Conservation (phyloP, 768 basidiomycete species). For the Clathrus columnatus region DNA sequence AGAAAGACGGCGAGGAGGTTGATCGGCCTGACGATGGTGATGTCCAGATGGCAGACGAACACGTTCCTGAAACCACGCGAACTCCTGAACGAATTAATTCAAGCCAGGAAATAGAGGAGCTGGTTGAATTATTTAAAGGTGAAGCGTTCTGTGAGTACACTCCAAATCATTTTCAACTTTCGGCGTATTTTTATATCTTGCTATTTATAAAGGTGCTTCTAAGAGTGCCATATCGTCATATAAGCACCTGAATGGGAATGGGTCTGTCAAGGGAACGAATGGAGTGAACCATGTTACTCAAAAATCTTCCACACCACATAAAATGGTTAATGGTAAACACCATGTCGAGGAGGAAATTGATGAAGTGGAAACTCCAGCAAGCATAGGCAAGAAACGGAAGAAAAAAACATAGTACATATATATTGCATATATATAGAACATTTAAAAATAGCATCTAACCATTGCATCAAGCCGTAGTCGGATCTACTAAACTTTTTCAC, state of each 20-base stretch:
- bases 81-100: conserved; percentile 29
- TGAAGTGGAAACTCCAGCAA: neutral
- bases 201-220: neutral
- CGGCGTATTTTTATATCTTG: neutral
- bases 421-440: neutral
- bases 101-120: conserved; percentile 46
- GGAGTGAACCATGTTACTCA: neutral
- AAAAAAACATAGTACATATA: conserved; percentile 3
- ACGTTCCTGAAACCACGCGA: conserved; percentile 16
- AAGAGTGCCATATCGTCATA: neutral
- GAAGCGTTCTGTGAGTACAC: conserved; percentile 25
- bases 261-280: neutral
- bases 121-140: conserved; percentile 56
- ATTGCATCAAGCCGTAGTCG: too few relatives aligned
- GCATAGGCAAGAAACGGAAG: conserved; percentile 5
- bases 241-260: conserved; percentile 2
- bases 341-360: neutral
- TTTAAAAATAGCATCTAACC: neutral
- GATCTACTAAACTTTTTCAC: neutral
- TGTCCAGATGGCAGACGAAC: conserved; percentile 37
- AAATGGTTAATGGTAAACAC: conserved; percentile 3
- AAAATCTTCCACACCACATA: neutral
- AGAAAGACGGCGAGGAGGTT: conserved; percentile 5
- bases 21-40: conserved; percentile 22
- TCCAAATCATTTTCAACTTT: neutral